Evolutionary conservation across 2,329 filamentous ascomycete species (phyloP).

Genomic region (Hypoxylon sp.): DNA sequence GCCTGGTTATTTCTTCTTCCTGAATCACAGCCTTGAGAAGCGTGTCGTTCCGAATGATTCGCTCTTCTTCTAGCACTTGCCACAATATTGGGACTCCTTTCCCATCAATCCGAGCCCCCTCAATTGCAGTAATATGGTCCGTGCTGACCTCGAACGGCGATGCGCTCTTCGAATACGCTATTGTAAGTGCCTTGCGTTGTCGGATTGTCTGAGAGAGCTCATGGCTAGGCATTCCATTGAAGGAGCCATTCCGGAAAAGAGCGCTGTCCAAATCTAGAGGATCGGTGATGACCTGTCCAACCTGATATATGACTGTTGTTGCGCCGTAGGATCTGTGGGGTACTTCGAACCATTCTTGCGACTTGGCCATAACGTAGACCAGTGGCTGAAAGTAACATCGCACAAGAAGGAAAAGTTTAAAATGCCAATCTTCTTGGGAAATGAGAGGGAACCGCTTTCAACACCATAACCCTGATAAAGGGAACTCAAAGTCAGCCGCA

Average conservation of each 20-base stretch:
- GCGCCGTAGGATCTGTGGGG: background rate
- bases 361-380: background rate
- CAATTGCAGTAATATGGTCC: background rate
- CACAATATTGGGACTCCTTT: background rate
- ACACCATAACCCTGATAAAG: background rate
- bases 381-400: background rate
- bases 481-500: background rate
- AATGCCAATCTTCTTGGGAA: background rate
- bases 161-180: background rate
- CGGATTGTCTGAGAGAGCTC: background rate
- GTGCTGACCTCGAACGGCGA: background rate
- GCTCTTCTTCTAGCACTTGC: background rate
- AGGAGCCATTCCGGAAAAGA: background rate
- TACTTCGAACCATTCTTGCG: slow-evolving; percentile 1
- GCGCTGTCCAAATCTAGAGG: background rate
- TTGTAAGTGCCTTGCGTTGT: background rate
- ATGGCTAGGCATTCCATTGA: slow-evolving; percentile 1
- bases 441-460: background rate
- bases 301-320: background rate
- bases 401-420: background rate
- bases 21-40: background rate
- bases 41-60: background rate
- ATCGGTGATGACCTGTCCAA: background rate
- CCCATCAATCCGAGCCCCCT: slow-evolving; percentile 5
- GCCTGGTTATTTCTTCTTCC: slow-evolving; percentile 1